These are phyloP conservation scores for Venturia nashicola DNA, from an alignment of 2,329 filamentous ascomycete species.

Conservation along the genomic window DNA sequence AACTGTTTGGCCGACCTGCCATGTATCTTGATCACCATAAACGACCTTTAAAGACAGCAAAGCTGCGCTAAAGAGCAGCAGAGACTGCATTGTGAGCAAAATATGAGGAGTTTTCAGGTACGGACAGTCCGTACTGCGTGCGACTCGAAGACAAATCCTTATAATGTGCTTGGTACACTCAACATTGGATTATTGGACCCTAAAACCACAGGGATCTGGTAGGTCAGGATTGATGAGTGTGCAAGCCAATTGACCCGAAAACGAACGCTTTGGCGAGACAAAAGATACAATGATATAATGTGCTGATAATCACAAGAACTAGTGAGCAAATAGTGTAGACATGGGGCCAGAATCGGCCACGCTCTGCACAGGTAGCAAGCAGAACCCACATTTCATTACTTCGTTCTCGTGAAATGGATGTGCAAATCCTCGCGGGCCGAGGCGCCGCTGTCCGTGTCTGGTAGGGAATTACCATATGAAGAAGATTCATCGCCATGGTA, in stretches of 20 bases:
- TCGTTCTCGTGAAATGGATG: background rate
- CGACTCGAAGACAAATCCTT: background rate
- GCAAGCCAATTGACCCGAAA: background rate
- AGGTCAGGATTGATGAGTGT: background rate
- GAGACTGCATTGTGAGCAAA: background rate
- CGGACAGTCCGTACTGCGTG: background rate
- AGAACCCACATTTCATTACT: background rate
- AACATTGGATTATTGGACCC: background rate
- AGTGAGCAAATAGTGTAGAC: background rate
- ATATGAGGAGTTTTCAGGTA: too few species aligned
- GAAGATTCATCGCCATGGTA: background rate
- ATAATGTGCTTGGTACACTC: background rate
- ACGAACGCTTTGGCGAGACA: background rate
- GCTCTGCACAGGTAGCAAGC: background rate
- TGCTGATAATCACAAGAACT: background rate
- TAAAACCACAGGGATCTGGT: background rate
- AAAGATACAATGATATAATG: background rate
- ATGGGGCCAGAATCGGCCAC: background rate
- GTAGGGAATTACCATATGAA: background rate
- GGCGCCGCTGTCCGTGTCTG: background rate
- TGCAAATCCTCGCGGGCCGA: background rate
- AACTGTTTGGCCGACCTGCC: constrained; percentile 16
- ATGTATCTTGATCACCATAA: background rate
- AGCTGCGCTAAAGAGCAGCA: background rate
- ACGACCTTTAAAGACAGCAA: background rate